phyloP scores from a whole-genome alignment of 306 rosid genomes.

The Argentina anserina region DNA sequence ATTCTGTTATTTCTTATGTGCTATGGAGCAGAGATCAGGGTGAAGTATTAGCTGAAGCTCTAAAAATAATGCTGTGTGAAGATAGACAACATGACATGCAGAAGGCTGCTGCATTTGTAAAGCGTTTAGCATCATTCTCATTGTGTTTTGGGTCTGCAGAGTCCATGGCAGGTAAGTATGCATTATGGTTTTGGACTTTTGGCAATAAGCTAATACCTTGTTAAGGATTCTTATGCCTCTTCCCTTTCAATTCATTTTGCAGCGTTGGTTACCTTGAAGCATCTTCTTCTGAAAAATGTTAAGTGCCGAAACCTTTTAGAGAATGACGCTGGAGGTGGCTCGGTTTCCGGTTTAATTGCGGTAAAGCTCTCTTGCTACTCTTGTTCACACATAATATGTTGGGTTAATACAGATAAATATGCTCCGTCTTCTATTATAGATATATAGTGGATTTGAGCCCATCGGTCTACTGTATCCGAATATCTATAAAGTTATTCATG shows the following conservation, averaged over 20 bases:
- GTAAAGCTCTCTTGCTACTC: slow-evolving; percentile 41
- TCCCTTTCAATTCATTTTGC: slow-evolving; percentile 33
- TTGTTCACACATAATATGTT: background rate
- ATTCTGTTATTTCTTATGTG: background rate
- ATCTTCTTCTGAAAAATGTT: slow-evolving; percentile 86
- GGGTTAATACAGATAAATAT: background rate
- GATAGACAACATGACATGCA: slow-evolving; percentile 99
- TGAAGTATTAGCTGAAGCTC: slow-evolving; percentile 84
- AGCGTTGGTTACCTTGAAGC: slow-evolving; percentile 85
- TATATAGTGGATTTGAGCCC: background rate
- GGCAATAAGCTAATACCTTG: background rate
- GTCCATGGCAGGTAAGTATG: slow-evolving; percentile 74
- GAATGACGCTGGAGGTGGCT: slow-evolving; percentile 95
- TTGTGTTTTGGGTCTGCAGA: slow-evolving; percentile 75
- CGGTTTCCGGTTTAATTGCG: slow-evolving; percentile 68
- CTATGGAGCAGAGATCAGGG: slow-evolving; percentile 72
- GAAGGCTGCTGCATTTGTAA: slow-evolving; percentile 93
- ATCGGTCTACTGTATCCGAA: background rate
- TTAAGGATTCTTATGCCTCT: slow-evolving; percentile 8
- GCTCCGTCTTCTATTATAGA: background rate
- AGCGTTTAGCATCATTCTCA: slow-evolving; percentile 77
- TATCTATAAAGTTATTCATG: background rate
- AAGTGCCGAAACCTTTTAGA: slow-evolving; percentile 94
- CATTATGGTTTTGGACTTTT: background rate
- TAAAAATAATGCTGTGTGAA: slow-evolving; percentile 90